Conservation (phyloP, 345 rosid species). For the Salix brachista region DNA sequence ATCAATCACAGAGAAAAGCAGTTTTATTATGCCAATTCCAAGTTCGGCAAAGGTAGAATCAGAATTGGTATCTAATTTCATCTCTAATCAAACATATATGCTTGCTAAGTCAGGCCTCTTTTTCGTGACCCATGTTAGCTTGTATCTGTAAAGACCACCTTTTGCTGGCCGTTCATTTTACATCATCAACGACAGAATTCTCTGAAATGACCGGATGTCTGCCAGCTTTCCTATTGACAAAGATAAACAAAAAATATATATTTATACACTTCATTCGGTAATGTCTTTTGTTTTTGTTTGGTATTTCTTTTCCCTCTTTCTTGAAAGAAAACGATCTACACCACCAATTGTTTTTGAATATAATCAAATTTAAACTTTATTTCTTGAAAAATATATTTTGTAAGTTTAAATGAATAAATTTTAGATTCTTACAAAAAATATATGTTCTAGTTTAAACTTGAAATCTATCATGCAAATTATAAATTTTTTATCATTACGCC, state of each 20-base stretch:
- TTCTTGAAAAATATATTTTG: too few species aligned
- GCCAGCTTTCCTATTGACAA: not conserved
- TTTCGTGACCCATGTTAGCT: not conserved
- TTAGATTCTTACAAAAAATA: too few species aligned
- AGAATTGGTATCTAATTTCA: constrained; percentile 1
- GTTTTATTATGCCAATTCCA: constrained; percentile 11
- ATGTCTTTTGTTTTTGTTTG: not conserved
- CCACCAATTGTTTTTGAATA: too few species aligned
- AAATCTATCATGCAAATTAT: accelerated
- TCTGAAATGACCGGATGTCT: not conserved
- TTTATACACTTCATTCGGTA: not conserved
- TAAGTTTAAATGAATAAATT: accelerated
- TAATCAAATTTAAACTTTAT: too few species aligned
- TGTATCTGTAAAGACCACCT: not conserved
- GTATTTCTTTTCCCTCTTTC: not conserved
- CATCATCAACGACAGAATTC: not conserved
- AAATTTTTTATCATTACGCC: too few species aligned
- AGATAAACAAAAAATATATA: not conserved
- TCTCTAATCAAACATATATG: not conserved
- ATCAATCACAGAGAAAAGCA: constrained; percentile 8
- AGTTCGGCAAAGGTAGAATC: not conserved
- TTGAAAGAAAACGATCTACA: not conserved
- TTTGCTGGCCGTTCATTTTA: not conserved
- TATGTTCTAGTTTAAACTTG: accelerated
- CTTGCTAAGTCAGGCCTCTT: not conserved